A percentile compares a stretch with the other conserved stretches of the same genome.
These are phyloP conservation scores for Paspalum notatum DNA, from an alignment of 176 grass and related monocot genomes.

Conservation along the genomic window DNA sequence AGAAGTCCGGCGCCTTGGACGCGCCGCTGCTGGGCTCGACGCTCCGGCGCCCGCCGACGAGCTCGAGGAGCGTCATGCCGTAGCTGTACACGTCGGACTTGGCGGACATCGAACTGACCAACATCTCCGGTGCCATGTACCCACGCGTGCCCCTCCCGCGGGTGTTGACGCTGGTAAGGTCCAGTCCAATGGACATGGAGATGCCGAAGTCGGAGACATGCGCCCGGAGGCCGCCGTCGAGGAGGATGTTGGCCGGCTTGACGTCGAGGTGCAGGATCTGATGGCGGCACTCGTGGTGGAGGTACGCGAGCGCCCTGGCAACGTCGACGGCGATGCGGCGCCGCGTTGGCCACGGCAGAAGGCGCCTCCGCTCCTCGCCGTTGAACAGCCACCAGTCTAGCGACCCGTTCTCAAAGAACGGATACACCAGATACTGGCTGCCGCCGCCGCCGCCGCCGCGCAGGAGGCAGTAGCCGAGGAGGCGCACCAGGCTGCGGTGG, in stretches of 20 bases:
- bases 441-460: slow-evolving; percentile 26
- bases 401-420: slow-evolving; percentile 56
- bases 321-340: slow-evolving; percentile 48
- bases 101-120: slow-evolving; percentile 38
- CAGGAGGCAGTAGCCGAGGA: slow-evolving; percentile 55
- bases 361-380: slow-evolving; percentile 17
- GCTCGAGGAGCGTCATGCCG: slow-evolving; percentile 54
- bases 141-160: slow-evolving; percentile 44
- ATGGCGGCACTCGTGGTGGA: slow-evolving; percentile 57
- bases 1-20: slow-evolving; percentile 7
- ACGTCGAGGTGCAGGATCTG: slow-evolving; percentile 62
- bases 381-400: slow-evolving; percentile 63
- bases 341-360: slow-evolving; percentile 46
- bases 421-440: slow-evolving; percentile 47
- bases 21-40: background rate
- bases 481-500: slow-evolving; percentile 57
- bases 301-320: slow-evolving; percentile 64
- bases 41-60: slow-evolving; percentile 51
- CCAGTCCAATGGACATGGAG: slow-evolving; percentile 50
- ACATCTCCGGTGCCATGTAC: slow-evolving; percentile 61
- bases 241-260: slow-evolving; percentile 75
- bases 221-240: slow-evolving; percentile 51
- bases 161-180: slow-evolving; percentile 58
- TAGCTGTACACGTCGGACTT: slow-evolving; percentile 67
- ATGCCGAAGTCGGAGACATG: slow-evolving; percentile 69